These are phyloP conservation scores for Penicillium concentricum DNA, from an alignment of 2,329 filamentous ascomycete species.

Conservation along the genomic window DNA sequence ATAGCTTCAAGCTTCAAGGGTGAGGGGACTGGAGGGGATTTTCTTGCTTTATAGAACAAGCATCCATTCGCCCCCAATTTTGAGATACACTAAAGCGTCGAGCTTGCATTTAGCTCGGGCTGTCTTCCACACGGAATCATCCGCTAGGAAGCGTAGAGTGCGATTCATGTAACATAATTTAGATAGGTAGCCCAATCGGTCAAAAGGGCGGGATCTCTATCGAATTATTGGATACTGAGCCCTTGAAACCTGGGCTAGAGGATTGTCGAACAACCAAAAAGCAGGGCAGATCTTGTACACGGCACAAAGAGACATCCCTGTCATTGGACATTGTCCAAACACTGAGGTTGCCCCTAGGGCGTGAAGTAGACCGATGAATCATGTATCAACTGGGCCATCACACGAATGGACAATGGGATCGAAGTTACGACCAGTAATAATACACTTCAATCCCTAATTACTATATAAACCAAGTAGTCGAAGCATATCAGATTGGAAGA, in stretches of 20 bases:
- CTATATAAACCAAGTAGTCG: no score
- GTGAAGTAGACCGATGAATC: constrained; percentile 2
- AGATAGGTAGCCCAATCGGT: background rate
- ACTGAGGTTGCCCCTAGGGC: constrained; percentile 2
- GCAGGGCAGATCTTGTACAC: background rate
- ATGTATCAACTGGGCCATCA: constrained; percentile 6
- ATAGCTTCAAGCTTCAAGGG: background rate
- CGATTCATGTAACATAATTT: constrained; percentile 6
- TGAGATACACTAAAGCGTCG: background rate
- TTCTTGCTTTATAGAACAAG: background rate
- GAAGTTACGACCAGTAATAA: background rate
- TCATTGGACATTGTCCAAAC: constrained; percentile 3
- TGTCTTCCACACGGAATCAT: background rate
- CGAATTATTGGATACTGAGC: background rate
- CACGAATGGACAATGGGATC: constrained; percentile 7
- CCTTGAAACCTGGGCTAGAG: background rate
- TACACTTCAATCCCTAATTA: background rate
- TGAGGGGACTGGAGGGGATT: background rate
- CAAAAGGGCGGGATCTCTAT: background rate
- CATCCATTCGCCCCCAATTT: background rate
- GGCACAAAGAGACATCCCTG: background rate
- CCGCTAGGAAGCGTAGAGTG: background rate
- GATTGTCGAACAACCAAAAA: background rate
- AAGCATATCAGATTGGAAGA: background rate
- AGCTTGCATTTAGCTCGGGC: background rate